Base-by-base conservation (phyloP, 768 basidiomycete species). In the Leccinum olivaceopallidum region DNA sequence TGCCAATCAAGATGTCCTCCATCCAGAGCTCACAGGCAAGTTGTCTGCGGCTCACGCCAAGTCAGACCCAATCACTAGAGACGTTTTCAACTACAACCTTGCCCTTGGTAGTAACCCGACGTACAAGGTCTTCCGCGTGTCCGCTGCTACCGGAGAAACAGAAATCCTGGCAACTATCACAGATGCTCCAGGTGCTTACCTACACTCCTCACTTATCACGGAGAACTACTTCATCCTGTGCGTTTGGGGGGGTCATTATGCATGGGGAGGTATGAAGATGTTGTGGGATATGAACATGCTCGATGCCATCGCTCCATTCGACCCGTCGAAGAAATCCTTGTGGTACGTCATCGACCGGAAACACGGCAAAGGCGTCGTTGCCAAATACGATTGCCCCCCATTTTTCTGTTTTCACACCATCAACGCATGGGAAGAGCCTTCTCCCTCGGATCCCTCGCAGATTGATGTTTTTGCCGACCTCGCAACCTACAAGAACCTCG, bases 371-470 rank as follows among this genome's bases (percentile, higher is more conserved):
- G 78, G 78, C 0, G 66, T 79, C 36, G 67, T 79, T 5, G 72
- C 76, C 49, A 74, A 71, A 57, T 79, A 77, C 64, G 69, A 71
- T 58, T 72, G 67, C 49, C 68, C 71, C 51, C 70, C 77, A 0
- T 79, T 78, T 67, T 79, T 78, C 64, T 71, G 67, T 58, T 79
- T 79, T 67, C 78, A 79, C 57, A 61, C 67, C 28, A 16, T 78
- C 60, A 79, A 79, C n/a, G 74, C 78, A 1, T 79, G 73, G 72
- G 78, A 79, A 44, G 65, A 62, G 8, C 57, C 61, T 7, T 67
- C 63, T 20, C 51, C 65, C 10, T 63, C 65, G 1, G 68, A 73
- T 49, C 58, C 68, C 22, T 61, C 62, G 4, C 70, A 71, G 32
- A 65, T 68, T 36, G 74, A 75, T 60, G 66, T 78, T 53, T 22